Percentiles rank a stretch among this genome's conserved stretches.
phyloP scores from a whole-genome alignment of 306 rosid species.

The Vicia sativa region DNA sequence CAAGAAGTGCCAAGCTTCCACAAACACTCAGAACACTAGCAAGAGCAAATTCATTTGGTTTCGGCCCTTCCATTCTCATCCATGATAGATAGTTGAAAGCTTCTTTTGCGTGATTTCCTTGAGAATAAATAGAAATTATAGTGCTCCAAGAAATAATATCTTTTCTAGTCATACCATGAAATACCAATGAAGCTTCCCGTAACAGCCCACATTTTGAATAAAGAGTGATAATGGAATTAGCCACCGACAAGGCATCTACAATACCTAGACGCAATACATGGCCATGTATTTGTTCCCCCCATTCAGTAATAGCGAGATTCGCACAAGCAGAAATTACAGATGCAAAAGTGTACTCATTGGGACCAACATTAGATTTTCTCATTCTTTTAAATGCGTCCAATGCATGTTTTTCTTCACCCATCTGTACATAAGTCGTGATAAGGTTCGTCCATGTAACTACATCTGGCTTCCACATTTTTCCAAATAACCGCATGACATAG shows the following conservation, averaged over 20 bases:
- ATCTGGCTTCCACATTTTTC: constrained; percentile 56
- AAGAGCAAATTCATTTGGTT: constrained; percentile 75
- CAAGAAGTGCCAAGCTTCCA: constrained; percentile 79
- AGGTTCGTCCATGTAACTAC: constrained; percentile 84
- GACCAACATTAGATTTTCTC: constrained; percentile 58
- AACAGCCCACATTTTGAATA: constrained; percentile 71
- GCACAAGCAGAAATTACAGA: constrained; percentile 70
- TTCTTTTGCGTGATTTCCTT: constrained; percentile 67
- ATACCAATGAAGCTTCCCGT: constrained; percentile 56
- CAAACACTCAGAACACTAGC: constrained; percentile 72
- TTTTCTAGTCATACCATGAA: constrained; percentile 55
- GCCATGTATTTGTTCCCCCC: constrained; percentile 72
- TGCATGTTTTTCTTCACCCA: constrained; percentile 61
- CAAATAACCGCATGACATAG: constrained; percentile 60
- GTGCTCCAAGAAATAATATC: constrained; percentile 92
- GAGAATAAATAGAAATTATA: constrained; percentile 74
- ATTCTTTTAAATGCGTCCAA: constrained; percentile 63
- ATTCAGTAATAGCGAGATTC: constrained; percentile 55
- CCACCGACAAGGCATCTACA: constrained; percentile 58
- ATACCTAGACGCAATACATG: constrained; percentile 57
- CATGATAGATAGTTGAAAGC: constrained; percentile 65
- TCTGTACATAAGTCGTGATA: constrained; percentile 54
- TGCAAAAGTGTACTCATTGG: constrained; percentile 78
- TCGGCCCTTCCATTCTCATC: constrained; percentile 76
- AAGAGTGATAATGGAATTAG: constrained; percentile 67